A percentile compares a stretch with the other conserved stretches of the same genome.
Evolutionary conservation across 305 asterid genomes (phyloP).

Genomic region (Fraxinus ornus): DNA sequence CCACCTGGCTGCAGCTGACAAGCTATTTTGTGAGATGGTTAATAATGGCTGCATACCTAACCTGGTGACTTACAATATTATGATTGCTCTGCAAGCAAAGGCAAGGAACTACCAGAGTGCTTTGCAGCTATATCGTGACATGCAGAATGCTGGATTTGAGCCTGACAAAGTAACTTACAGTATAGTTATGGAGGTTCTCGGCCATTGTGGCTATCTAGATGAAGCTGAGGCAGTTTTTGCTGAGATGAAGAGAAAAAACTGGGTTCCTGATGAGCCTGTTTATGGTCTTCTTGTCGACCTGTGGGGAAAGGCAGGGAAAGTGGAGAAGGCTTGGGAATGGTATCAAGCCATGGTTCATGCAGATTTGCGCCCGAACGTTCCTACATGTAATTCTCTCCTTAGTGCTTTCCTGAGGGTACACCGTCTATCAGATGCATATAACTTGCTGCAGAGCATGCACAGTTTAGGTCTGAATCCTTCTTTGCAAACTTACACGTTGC

Average conservation of each 20-base stretch:
- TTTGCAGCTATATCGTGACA: conserved; percentile 76
- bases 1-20: conserved; percentile 75
- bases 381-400: conserved; percentile 87
- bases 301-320: conserved; percentile 91
- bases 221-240: conserved; percentile 86
- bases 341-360: conserved; percentile 80
- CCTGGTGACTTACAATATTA: conserved; percentile 82
- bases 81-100: conserved; percentile 92
- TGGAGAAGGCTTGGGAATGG: conserved; percentile 90
- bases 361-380: conserved; percentile 83
- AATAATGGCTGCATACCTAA: conserved; percentile 85
- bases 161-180: conserved; percentile 96
- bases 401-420: conserved; percentile 92
- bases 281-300: conserved; percentile 89
- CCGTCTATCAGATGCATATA: conserved; percentile 69
- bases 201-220: conserved; percentile 90
- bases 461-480: conserved; percentile 72
- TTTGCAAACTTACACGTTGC: conserved; percentile 84
- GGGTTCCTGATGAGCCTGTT: conserved; percentile 97
- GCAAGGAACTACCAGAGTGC: conserved; percentile 85
- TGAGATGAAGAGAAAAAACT: conserved; percentile 81
- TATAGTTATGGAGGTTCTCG: conserved; percentile 95
- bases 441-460: conserved; percentile 76
- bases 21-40: conserved; percentile 84
- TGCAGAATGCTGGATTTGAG: conserved; percentile 88